phyloP scores from a whole-genome alignment of 2,329 filamentous ascomycete species.

The Venturia carpophila region DNA sequence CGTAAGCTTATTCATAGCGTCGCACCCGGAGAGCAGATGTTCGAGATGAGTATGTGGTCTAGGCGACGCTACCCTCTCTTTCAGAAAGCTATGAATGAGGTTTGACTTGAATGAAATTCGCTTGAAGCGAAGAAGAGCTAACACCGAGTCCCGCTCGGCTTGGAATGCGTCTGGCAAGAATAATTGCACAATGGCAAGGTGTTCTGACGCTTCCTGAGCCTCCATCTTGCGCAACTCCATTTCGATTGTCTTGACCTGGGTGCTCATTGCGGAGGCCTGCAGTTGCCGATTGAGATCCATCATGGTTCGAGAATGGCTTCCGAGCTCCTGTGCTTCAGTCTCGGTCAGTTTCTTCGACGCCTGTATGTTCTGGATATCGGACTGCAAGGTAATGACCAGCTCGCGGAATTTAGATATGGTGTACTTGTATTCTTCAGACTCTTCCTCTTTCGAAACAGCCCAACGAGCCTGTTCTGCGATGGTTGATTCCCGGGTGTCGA shows the following conservation, averaged over 20 bases:
- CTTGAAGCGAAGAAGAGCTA: conserved; percentile 80
- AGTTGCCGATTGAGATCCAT: conserved; percentile 95
- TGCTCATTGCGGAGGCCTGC: conserved; percentile 80
- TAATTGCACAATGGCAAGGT: conserved; percentile 78
- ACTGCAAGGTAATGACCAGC: conserved; percentile 76
- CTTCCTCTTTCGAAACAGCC: conserved; percentile 66
- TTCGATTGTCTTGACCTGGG: conserved; percentile 90
- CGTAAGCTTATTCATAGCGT: conserved; percentile 75
- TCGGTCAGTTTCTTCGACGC: conserved; percentile 89
- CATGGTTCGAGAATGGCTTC: conserved; percentile 82
- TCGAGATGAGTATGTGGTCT: conserved; percentile 63
- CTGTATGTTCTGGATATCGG: conserved; percentile 82
- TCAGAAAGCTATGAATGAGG: conserved; percentile 68
- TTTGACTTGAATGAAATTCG: conserved; percentile 81
- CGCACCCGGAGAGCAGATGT: conserved; percentile 70
- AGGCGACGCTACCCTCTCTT: conserved; percentile 65
- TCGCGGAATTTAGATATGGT: conserved; percentile 83
- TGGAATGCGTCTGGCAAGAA: conserved; percentile 83
- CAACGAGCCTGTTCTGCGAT: conserved; percentile 74
- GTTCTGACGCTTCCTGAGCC: conserved; percentile 79
- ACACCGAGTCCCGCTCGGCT: conserved; percentile 74
- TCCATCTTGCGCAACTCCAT: conserved; percentile 80
- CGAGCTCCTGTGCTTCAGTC: conserved; percentile 84
- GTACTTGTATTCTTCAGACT: conserved; percentile 81
- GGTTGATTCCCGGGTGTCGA: conserved; percentile 78